Conservation (phyloP, 352 stramenopile species). For the Phytopythium montanum region DNA sequence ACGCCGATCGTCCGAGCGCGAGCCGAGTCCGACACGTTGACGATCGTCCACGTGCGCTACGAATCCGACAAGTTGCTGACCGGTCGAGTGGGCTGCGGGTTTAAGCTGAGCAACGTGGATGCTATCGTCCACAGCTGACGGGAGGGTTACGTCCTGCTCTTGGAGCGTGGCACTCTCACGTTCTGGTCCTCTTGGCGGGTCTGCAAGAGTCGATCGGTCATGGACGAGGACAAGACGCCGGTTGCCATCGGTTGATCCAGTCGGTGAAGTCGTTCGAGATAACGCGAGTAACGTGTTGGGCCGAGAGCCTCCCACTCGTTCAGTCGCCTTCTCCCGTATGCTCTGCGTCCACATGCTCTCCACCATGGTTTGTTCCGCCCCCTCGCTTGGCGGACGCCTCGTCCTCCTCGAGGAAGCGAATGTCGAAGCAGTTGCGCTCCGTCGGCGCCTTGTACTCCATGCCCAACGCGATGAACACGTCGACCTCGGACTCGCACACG, state of each 20-base stretch:
- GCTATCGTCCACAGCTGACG: constrained; percentile 6
- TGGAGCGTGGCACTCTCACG: constrained; percentile 7
- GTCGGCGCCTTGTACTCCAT: constrained; percentile 82
- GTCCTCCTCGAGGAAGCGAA: constrained; percentile 76
- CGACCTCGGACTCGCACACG: constrained; percentile 73
- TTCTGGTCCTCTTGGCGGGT: constrained; percentile 12
- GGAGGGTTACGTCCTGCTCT: too few species aligned
- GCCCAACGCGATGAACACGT: constrained; percentile 84
- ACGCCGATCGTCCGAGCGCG: too few species aligned
- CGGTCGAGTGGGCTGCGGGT: constrained; percentile 2
- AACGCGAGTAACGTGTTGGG: not conserved
- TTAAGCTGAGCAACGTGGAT: not conserved
- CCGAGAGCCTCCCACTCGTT: not conserved
- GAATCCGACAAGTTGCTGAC: not conserved
- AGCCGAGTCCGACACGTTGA: too few species aligned
- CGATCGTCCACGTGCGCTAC: too few species aligned
- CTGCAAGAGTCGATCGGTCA: constrained; percentile 9
- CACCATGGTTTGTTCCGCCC: not conserved
- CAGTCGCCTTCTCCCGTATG: not conserved
- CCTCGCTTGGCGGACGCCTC: constrained; percentile 48
- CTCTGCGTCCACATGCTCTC: not conserved
- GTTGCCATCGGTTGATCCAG: not conserved
- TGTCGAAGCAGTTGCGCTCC: constrained; percentile 78
- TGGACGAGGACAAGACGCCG: not conserved
- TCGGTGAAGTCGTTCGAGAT: constrained; percentile 1